phyloP scores from a whole-genome alignment of 148 eudicot genomes.

The Rheum nobile region DNA sequence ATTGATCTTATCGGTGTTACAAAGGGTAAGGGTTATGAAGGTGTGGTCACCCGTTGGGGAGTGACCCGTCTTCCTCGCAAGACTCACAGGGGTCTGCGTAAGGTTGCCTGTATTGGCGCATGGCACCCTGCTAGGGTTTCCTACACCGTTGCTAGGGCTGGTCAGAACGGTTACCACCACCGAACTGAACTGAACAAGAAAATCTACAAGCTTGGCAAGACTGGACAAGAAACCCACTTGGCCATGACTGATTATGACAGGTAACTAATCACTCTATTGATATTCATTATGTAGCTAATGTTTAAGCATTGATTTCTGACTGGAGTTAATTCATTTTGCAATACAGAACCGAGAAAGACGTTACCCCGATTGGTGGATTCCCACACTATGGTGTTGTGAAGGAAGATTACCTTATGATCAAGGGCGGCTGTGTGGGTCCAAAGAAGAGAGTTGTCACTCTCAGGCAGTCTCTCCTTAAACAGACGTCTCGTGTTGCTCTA shows the following conservation, averaged over 20 bases:
- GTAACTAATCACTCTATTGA: constrained; percentile 16
- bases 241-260: constrained; percentile 66
- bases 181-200: constrained; percentile 78
- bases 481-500: constrained; percentile 88
- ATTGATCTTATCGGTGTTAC: constrained; percentile 72
- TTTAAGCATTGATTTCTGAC: too few species aligned
- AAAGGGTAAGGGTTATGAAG: constrained; percentile 69
- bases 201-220: constrained; percentile 57
- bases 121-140: too few species aligned
- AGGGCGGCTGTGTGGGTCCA: constrained; percentile 76
- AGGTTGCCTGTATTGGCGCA: too few species aligned
- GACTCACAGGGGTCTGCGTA: too few species aligned
- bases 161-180: too few species aligned
- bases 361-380: constrained; percentile 90
- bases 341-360: constrained; percentile 77
- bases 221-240: constrained; percentile 36
- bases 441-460: constrained; percentile 87
- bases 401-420: constrained; percentile 73
- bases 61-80: too few species aligned
- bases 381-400: constrained; percentile 84
- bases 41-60: constrained; percentile 84
- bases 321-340: too few species aligned
- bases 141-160: too few species aligned
- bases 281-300: too few species aligned
- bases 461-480: constrained; percentile 62